Base-by-base conservation (phyloP, 352 stramenopile species). In the Phytophthora citrophthora region DNA sequence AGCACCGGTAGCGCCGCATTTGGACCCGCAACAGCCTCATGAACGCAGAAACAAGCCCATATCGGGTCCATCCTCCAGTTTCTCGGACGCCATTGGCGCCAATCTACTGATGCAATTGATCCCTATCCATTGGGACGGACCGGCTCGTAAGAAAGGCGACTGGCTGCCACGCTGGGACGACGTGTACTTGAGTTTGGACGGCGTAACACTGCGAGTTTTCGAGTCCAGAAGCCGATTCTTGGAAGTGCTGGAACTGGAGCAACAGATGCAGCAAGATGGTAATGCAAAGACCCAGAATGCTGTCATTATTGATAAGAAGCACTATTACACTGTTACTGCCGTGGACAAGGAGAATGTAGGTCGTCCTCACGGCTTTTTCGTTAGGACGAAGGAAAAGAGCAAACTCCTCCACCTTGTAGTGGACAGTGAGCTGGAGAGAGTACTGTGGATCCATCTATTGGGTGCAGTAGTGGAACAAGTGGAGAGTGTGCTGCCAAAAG, bases 151-250 rank as follows among this genome's bases (percentile, higher is more conserved):
- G 68, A 91, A 91, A 52, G 77, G 83, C 53, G 86, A 94, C 48
- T 94, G 86, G 86, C 60, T 94, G 18, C 86, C 86, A 36, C 78
- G 78, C 29, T 94, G 86, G 86, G 86, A 94, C 46, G 78, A 91
- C 54, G 49, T 83, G 12, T 92, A 83, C 38, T 13, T 89, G 49
- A 80, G 79, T 59, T 62, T 94, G 41, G 83, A 93, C 36, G 86
- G 82, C 20, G 58, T 78, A 26, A 75, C 61, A 57, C 53, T 93
- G 63, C 81, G 80, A 46, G 74, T 90, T 5, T 89, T 88, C 66
- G 84, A 93, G 72, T 89, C 81, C n/a, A 79, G 81, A 52, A 38
- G 46, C 16, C 74, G 79, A 45, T 93, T 77, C 54, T 40, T 82
- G 12, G 82, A 91, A 47, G 32, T 61, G 9, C 70, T 76, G 39